Conservation (phyloP, 2,329 filamentous ascomycete genomes). For the Madurella fahalii region DNA sequence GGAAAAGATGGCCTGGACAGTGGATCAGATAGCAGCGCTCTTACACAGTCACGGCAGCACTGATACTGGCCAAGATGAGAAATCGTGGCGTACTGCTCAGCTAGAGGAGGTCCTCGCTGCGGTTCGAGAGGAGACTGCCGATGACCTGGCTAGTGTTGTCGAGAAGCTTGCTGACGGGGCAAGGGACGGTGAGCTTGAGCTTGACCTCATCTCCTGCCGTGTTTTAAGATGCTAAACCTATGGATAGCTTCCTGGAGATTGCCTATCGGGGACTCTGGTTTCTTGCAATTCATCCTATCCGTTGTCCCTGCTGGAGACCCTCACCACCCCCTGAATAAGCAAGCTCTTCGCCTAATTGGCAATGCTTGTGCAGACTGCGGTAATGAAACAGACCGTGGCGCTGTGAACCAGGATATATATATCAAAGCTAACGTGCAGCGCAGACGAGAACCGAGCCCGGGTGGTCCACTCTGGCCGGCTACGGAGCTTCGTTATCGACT, state of each 20-base stretch:
- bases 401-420: slow-evolving; percentile 7
- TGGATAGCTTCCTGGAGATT: slow-evolving; percentile 51
- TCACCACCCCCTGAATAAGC: slow-evolving; percentile 44
- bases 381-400: slow-evolving; percentile 24
- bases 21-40: slow-evolving; percentile 30
- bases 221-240: not conserved
- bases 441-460: slow-evolving; percentile 55
- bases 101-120: slow-evolving; percentile 38
- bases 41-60: slow-evolving; percentile 28
- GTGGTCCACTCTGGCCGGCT: slow-evolving; percentile 49
- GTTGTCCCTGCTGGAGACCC: slow-evolving; percentile 39
- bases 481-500: slow-evolving; percentile 40
- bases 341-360: slow-evolving; percentile 54
- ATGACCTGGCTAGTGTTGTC: slow-evolving; percentile 43
- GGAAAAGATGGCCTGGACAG: slow-evolving; percentile 7
- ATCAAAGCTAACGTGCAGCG: not conserved
- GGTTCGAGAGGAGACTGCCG: slow-evolving; percentile 39
- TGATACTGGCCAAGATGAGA: not conserved
- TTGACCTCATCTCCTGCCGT: not conserved
- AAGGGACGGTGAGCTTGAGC: slow-evolving; percentile 19
- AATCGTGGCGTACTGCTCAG: slow-evolving; percentile 1
- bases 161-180: slow-evolving; percentile 24
- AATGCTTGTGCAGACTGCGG: slow-evolving; percentile 61
- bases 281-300: slow-evolving; percentile 53
- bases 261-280: slow-evolving; percentile 54